Base-by-base conservation (phyloP, 768 basidiomycete genomes). In the Trametes gibbosa region DNA sequence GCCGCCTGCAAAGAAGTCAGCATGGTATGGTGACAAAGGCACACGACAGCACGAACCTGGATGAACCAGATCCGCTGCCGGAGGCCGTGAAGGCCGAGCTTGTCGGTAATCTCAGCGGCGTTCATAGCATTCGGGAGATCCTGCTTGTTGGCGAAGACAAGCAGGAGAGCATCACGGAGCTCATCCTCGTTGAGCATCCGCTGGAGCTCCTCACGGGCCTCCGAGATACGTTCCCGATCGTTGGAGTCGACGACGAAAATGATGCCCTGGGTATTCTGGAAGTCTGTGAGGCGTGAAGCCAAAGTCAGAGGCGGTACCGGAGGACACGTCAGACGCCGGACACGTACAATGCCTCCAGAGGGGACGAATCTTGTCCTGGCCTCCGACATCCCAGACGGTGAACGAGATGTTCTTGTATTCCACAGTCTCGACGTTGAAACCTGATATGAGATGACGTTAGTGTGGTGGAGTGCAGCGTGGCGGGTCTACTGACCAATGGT, bases 391-490 rank as follows among this genome's bases (percentile, higher is more conserved):
- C 97, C 97, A 98, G 46, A 98, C 97, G 23, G 96, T 99, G 86
- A 99, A 99, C 24, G 95, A 97, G 66, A 98, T 98, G 83, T 98
- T 99, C 85, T 98, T 98, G 81, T 99, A 98, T 77, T 98, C 96
- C 66, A 99, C 97, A 62, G 97, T 98, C 84, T 99, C 97, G 68
- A 99, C 97, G 74, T 99, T 99, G 84, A 99, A 99, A 60, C 97
- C 97, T 98, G 65, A 23, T 27, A 37, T 67, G 59, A 58, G 67
- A 58, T 58, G 49, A 25, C 27, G 56, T 56, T 50, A 63, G 57
- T 54, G 45, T 34, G 25, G 56, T 37, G 59, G 8, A 0, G 37
- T n/a, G 45, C 37, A 19, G 27, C 24, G 53, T 27, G 50, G 58
- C 63, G 43, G 53, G 61, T 53, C 40, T 61, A 80, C 89, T 72